These are phyloP conservation scores for Lodderomyces elongisporus DNA, from an alignment of 1,139 yeast genomes.

Conservation along the genomic window DNA sequence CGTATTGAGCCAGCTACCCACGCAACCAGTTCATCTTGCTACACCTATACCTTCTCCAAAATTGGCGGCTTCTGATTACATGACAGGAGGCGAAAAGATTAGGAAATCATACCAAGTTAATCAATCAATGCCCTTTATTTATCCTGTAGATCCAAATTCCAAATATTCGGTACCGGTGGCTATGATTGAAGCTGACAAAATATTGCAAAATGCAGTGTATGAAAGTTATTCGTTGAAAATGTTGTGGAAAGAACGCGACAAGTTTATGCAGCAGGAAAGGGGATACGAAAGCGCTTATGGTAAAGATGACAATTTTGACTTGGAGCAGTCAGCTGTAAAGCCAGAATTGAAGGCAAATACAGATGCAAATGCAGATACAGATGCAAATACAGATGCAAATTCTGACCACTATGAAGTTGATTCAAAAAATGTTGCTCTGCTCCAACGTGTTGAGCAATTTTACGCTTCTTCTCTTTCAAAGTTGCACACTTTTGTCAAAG, in stretches of 20 bases:
- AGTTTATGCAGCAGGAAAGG: slow-evolving; percentile 71
- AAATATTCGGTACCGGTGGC: slow-evolving; percentile 57
- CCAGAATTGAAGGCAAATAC: not conserved
- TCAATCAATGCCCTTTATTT: slow-evolving; percentile 73
- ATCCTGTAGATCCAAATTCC: slow-evolving; percentile 41
- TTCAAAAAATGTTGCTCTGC: slow-evolving; percentile 25
- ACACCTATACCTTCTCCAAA: slow-evolving; percentile 91
- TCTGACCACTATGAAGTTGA: slow-evolving; percentile 16
- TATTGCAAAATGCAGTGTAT: slow-evolving; percentile 57
- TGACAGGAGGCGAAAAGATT: slow-evolving; percentile 58
- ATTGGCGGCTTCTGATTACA: slow-evolving; percentile 52
- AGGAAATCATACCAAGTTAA: slow-evolving; percentile 75
- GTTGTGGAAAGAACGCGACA: slow-evolving; percentile 64
- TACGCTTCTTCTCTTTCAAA: slow-evolving; percentile 50
- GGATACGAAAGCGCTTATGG: slow-evolving; percentile 47
- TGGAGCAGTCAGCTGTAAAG: slow-evolving; percentile 1
- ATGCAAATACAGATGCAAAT: not conserved
- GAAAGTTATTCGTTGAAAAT: slow-evolving; percentile 65
- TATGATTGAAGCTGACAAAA: slow-evolving; percentile 64
- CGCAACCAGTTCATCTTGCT: slow-evolving; percentile 70
- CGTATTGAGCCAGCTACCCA: slow-evolving; percentile 51
- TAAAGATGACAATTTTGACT: slow-evolving; percentile 7
- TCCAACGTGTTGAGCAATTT: slow-evolving; percentile 56
- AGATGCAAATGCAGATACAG: not conserved
- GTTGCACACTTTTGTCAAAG: slow-evolving; percentile 58